Conservation (phyloP, 2,329 filamentous ascomycete species). For the Alternaria panax region DNA sequence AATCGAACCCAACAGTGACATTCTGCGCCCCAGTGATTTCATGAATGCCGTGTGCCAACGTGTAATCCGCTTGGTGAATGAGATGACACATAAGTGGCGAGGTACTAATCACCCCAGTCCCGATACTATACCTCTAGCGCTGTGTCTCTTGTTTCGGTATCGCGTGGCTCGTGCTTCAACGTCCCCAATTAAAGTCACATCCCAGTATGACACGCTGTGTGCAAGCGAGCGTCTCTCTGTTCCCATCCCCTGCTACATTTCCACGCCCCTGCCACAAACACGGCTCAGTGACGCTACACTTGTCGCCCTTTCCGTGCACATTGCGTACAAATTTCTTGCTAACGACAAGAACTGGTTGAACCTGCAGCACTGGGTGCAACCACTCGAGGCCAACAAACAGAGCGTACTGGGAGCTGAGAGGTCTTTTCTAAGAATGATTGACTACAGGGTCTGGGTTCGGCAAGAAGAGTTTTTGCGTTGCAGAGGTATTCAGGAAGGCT, state of each 20-base stretch:
- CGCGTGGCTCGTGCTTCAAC: neutral
- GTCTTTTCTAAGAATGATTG: neutral
- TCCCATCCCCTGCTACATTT: too few relatives aligned
- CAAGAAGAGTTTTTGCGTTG: neutral
- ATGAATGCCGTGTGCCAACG: neutral
- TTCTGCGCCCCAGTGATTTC: neutral
- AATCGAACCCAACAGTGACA: neutral
- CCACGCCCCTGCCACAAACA: too few relatives aligned
- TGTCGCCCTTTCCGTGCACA: neutral
- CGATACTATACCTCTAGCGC: neutral
- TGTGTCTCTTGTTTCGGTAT: conserved; percentile 4
- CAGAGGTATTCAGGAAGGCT: neutral
- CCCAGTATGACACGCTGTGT: neutral
- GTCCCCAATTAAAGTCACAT: neutral
- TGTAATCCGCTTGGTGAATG: neutral
- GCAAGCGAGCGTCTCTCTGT: too few relatives aligned
- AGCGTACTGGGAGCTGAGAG: neutral
- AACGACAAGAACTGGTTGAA: neutral
- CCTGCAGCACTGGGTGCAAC: neutral
- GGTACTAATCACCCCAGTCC: neutral
- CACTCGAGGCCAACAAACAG: neutral
- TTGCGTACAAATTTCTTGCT: conserved; percentile 1
- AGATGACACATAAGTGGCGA: neutral
- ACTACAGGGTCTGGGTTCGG: neutral
- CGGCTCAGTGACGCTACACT: neutral